Evolutionary conservation across 441 rosid species (phyloP).

Genomic region (Adansonia madagascariensis): DNA sequence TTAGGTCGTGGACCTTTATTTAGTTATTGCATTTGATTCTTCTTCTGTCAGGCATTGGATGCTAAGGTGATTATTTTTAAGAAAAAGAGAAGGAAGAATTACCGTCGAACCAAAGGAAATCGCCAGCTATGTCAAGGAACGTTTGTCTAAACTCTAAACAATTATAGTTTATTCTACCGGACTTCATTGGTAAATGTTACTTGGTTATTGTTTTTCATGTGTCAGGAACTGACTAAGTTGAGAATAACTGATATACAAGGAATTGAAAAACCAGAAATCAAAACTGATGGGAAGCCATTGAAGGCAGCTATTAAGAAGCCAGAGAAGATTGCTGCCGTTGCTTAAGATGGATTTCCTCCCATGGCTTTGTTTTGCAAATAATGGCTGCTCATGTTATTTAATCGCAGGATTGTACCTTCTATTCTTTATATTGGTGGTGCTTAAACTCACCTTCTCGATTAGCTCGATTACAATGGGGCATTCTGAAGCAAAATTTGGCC

Average conservation of each 20-base stretch:
- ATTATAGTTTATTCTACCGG: not conserved
- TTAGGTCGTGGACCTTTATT: not conserved
- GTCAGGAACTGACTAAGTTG: conserved; percentile 86
- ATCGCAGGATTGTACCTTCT: not conserved
- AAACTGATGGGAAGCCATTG: conserved; percentile 42
- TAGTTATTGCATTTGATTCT: conserved; percentile 5
- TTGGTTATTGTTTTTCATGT: conserved; percentile 20
- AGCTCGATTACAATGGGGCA: conserved; percentile 27
- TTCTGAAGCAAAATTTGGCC: conserved; percentile 20
- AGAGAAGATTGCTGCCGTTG: conserved; percentile 55
- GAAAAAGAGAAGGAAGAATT: conserved; percentile 91
- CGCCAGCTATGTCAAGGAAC: conserved; percentile 60
- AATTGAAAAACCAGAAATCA: conserved; percentile 62
- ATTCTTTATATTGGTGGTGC: not conserved
- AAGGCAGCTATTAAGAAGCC: conserved; percentile 46
- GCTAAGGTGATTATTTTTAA: conserved; percentile 89
- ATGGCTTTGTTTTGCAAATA: conserved; percentile 26
- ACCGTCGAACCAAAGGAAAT: conserved; percentile 87
- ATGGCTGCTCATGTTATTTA: conserved; percentile 22
- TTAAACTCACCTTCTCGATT: conserved; percentile 1
- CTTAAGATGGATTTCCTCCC: conserved; percentile 38
- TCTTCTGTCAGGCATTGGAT: conserved; percentile 70
- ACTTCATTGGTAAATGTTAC: conserved; percentile 7
- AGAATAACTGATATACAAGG: conserved; percentile 91
- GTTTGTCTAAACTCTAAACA: not conserved